These are phyloP conservation scores for Hansenula anomala DNA, from an alignment of 1,139 yeast genomes.

Conservation along the genomic window DNA sequence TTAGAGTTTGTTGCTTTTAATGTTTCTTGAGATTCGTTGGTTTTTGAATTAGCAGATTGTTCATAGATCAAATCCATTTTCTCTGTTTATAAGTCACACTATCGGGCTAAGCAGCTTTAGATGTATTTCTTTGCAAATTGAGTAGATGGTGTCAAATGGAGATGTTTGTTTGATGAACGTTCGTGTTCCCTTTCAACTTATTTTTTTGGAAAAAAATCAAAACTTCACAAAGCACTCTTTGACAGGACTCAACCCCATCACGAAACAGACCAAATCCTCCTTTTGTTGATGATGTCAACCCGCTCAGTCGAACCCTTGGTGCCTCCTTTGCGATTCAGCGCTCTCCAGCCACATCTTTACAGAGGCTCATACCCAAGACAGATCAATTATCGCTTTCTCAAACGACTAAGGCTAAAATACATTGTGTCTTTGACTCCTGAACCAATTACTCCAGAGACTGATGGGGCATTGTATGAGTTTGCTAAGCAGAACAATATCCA, in stretches of 20 bases:
- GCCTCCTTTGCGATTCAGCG: conserved; percentile 78
- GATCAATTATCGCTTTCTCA: conserved; percentile 68
- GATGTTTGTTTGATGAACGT: too few species aligned
- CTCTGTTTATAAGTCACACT: background rate
- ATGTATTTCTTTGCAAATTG: too few species aligned
- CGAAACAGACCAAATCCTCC: too few species aligned
- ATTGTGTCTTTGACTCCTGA: conserved; percentile 78
- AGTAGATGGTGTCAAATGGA: too few species aligned
- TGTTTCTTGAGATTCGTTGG: background rate
- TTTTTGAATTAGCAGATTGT: background rate
- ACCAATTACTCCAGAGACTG: conserved; percentile 54
- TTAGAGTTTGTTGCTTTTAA: background rate
- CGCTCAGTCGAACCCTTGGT: conserved; percentile 26
- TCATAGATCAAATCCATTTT: conserved; percentile 5
- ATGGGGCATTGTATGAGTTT: conserved; percentile 45
- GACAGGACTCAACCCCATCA: too few species aligned
- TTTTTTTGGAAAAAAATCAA: background rate
- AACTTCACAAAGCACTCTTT: too few species aligned
- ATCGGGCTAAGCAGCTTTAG: too few species aligned
- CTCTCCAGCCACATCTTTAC: conserved; percentile 64
- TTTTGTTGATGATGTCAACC: background rate
- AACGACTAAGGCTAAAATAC: conserved; percentile 60
- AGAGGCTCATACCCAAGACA: conserved; percentile 87
- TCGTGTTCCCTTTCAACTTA: too few species aligned
- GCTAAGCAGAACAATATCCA: conserved; percentile 43